These are phyloP conservation scores for Microsporum audouinii DNA, from an alignment of 2,329 filamentous ascomycete species.

Conservation along the genomic window DNA sequence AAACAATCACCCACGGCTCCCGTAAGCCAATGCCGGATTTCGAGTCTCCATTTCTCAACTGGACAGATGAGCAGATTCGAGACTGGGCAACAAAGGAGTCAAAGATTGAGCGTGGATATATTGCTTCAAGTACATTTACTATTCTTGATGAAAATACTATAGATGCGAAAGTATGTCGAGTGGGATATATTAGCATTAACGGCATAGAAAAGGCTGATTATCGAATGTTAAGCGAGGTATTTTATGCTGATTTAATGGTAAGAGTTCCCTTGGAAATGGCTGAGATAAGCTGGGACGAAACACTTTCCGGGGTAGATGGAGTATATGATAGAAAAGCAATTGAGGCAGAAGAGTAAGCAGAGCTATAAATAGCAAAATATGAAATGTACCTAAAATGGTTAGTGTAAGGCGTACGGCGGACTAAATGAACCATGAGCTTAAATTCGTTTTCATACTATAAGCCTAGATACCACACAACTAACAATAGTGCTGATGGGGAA, in stretches of 20 bases:
- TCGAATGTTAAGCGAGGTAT: background rate
- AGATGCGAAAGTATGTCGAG: too few relatives aligned
- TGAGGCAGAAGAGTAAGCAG: too few relatives aligned
- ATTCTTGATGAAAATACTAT: background rate
- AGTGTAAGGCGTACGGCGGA: too few relatives aligned
- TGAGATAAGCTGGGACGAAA: background rate
- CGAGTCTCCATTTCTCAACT: conserved; percentile 4
- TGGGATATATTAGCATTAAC: background rate
- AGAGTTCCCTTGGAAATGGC: background rate
- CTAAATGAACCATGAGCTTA: too few relatives aligned
- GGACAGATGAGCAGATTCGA: background rate
- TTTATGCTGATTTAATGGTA: background rate
- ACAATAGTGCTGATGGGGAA: too few relatives aligned
- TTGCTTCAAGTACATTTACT: background rate
- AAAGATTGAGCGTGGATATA: background rate
- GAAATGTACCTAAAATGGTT: too few relatives aligned
- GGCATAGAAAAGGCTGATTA: background rate
- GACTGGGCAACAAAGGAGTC: background rate
- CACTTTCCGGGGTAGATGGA: background rate
- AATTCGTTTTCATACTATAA: too few relatives aligned
- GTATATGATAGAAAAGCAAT: too few relatives aligned
- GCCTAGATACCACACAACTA: too few relatives aligned
- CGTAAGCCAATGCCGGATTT: conserved; percentile 9
- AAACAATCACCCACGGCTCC: conserved; percentile 9
- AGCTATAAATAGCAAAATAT: too few relatives aligned